Evolutionary conservation across 441 rosid species (phyloP), one percentile per base, ranked within the genome.

Genomic region (Populus trichocarpa): DNA sequence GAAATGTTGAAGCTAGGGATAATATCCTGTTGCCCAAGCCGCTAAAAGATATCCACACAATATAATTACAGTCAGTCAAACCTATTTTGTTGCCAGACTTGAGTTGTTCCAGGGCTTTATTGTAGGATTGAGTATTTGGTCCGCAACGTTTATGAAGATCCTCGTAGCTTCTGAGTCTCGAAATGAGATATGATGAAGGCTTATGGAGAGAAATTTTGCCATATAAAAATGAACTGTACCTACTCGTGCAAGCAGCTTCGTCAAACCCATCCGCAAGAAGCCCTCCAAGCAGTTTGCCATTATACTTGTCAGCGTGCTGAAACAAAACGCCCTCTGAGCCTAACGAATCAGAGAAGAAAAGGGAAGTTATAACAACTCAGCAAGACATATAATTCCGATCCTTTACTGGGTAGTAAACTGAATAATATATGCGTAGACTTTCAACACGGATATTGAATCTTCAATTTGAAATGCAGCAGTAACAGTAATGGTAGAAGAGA

Each of bases 1-100:
- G 32, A 30, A 30, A 30, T 30, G 32, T 30, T 30, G 32, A 30
- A 30, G 32, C 32, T 30, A n/a, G 77, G 78, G 95, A 82, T 59
- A 93, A 79, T 75, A 93, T 90, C 83, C 93, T 86, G 73, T 93
- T 93, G 30, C 97, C 98, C 84, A 92, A 84, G 23, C 98, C 97
- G 59, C 97, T 92, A 67, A 68, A 90, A 5, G 92, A 88, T 70
- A 90, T 72, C 98, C 96, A 93, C 70, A 93, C 95, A 64, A 93
- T 81, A 30, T 91, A 93, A 71, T 79, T 88, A 84, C 96, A 91
- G 42, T 89, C 90, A 26, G 75, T 61, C 5, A 83, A 75, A 70
- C 78, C 86, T 66, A 73, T 28, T 28, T 65, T 80, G 0, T 70
- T 61, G 36, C 86, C 84, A 9, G 87, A 85, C 30, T 84, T 83